phyloP scores from a whole-genome alignment of 352 stramenopile species.

The Blastocystis sp. region DNA sequence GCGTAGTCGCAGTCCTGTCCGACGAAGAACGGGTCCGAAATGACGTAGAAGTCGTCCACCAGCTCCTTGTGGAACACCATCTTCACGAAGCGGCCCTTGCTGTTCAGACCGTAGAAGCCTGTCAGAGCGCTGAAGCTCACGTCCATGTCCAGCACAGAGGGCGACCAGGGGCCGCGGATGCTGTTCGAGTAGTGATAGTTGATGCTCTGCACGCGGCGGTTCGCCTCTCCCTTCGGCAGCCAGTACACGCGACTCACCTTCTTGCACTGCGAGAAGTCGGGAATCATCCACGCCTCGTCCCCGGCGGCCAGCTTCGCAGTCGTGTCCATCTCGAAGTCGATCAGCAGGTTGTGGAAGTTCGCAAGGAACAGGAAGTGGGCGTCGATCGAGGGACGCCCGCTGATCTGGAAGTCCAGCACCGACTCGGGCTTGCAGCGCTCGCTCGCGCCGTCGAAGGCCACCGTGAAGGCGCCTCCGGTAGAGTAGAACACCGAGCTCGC shows the following conservation, averaged over 20 bases:
- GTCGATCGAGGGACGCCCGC: conserved; percentile 10
- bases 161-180: conserved; percentile 5
- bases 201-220: neutral
- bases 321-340: neutral
- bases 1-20: conserved; percentile 47
- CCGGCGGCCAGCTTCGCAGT: conserved; percentile 3
- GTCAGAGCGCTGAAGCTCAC: neutral
- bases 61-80: conserved; percentile 34
- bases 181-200: conserved; percentile 3
- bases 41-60: conserved; percentile 1
- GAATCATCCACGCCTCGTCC: conserved; percentile 31
- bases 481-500: neutral
- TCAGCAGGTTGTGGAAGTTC: conserved; percentile 45
- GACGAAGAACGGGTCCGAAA: conserved; percentile 33
- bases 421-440: conserved; percentile 44
- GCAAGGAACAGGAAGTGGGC: conserved; percentile 49
- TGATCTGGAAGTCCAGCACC: neutral
- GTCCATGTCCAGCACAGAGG: neutral
- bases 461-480: conserved; percentile 25
- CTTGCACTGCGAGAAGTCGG: neutral
- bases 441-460: conserved; percentile 37
- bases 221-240: neutral
- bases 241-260: conserved; percentile 49
- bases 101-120: conserved; percentile 46
- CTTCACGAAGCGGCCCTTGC: conserved; percentile 56